Base-by-base conservation (phyloP, 2,329 filamentous ascomycete species). In the Cyanodermella asteris region DNA sequence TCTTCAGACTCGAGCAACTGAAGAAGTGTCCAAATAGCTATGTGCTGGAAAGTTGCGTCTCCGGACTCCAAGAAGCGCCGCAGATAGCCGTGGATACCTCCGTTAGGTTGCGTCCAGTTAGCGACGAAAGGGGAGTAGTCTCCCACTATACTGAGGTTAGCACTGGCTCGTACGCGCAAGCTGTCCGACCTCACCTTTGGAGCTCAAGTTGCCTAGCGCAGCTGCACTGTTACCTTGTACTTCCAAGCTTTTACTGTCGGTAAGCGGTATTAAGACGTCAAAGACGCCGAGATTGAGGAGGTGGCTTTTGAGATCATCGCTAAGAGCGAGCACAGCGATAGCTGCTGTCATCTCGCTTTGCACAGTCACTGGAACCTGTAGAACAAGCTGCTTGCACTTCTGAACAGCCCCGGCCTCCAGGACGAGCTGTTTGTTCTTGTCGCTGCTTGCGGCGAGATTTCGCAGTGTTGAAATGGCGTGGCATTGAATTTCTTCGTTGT, bases 341-440 rank as follows among this genome's bases (percentile, higher is more conserved):
- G 87, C 87, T n/a, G 87, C 87, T 4, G 87, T 97, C 87, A 97
- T 97, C 49, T 97, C 87, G 2, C 82, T 93, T 46, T 97, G 87
- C 3, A 97, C 87, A 19, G 77, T 84, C 24, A 94, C 63, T 0
- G 87, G 81, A 3, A 94, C 87, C 28, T 90, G 73, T 11, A 97
- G 59, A 13, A 97, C 82, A 26, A 97, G 61, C 44, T 94, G 80
- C 52, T 93, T 94, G 68, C 87, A 97, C 49, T 94, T 94, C 45
- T 94, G 81, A 19, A 97, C 87, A 2, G 87, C 87, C 13, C 87
- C 87, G 17, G 87, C 87, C 49, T 94, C 81, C 24, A 97, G 56
- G 1, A 97, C 87, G n/a, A 97, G 62, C 30, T 90, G 77, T 55
- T 97, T 97, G 62, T 97, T 97, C 34, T 80, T 72, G 46, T 97